Evolutionary conservation across 352 stramenopile genomes (phyloP), one percentile per base, ranked within the genome.

Genomic region (Globisporangium irregulare): DNA sequence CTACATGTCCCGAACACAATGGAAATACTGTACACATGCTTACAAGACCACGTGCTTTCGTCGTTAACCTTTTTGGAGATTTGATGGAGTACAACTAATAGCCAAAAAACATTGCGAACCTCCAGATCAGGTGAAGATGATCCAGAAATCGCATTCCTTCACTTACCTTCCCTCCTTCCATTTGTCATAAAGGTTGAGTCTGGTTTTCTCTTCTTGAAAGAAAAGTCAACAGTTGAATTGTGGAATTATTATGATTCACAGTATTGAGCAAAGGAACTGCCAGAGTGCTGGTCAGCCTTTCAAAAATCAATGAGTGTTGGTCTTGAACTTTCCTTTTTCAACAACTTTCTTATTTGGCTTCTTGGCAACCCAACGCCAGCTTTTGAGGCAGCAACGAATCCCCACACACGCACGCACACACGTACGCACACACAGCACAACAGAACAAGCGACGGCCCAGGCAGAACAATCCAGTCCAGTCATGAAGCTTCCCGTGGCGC

Each of bases 241-340:
- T 56, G n/a, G 0, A 25, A 7, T 20, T 14, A 15, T 18, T 18
- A 56, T 15, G 4, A 32, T 20, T 25, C 22, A 10, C 53, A 22
- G 15, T 57, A 34, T 10, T 7, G 12, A 15, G 4, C 14, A 34
- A 56, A 5, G 27, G 9, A 38, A 0, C 6, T n/a, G 20, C 4
- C 14, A 36, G 53, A 20, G 5, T 24, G 9, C n/a, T 59, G 53
- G 53, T 32, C 32, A 58, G 12, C 18, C 22, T 36, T n/a, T 36
- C 24, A 22, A 12, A 57, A 8, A 3, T 1, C 14, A 50, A 3
- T 2, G 53, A 59, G 53, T 41, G 53, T 38, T 59, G 25, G 6
- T 59, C 25, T 8, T 32, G 53, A 22, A 25, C 25, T 59, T 58
- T 38, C 15, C 25, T 59, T 59, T 56, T 57, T 57, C 29, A 32